Conservation (phyloP, 2,329 filamentous ascomycete genomes). For the Aureobasidium namibiae region DNA sequence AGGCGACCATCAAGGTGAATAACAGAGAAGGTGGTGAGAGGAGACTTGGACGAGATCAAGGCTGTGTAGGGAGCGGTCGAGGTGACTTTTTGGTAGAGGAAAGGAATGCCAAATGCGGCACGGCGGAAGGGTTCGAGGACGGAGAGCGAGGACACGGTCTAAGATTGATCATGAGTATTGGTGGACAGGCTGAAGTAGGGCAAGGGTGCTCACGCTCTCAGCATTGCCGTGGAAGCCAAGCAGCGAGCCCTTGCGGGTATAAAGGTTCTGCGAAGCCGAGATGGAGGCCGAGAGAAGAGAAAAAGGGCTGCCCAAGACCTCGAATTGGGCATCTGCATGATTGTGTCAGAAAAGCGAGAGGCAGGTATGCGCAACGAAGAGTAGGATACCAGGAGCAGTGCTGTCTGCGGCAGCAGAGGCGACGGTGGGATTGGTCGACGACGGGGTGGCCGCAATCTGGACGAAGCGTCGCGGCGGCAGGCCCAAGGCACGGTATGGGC, state of each 20-base stretch:
- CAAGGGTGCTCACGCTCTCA: constrained; percentile 58
- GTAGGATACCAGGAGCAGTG: constrained; percentile 1
- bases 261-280: constrained; percentile 87
- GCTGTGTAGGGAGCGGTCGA: constrained; percentile 83
- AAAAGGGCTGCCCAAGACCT: constrained; percentile 84
- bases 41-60: constrained; percentile 78
- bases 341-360: not conserved
- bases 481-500: constrained; percentile 15
- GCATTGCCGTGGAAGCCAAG: constrained; percentile 84
- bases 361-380: not conserved
- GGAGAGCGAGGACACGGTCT: constrained; percentile 85
- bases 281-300: constrained; percentile 90
- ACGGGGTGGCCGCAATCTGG: constrained; percentile 38
- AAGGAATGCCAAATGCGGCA: constrained; percentile 76
- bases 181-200: not conserved
- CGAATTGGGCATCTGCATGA: constrained; percentile 75
- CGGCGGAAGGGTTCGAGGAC: constrained; percentile 76
- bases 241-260: constrained; percentile 83
- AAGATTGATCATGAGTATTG: constrained; percentile 9
- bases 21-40: constrained; percentile 77
- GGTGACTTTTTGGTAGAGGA: constrained; percentile 84
- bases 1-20: constrained; percentile 86
- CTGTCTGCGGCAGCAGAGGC: constrained; percentile 14
- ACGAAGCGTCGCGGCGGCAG: constrained; percentile 27
- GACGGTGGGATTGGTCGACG: constrained; percentile 29